These are phyloP conservation scores for Phialophora macrospora DNA, from an alignment of 2,329 filamentous ascomycete genomes.

Conservation along the genomic window DNA sequence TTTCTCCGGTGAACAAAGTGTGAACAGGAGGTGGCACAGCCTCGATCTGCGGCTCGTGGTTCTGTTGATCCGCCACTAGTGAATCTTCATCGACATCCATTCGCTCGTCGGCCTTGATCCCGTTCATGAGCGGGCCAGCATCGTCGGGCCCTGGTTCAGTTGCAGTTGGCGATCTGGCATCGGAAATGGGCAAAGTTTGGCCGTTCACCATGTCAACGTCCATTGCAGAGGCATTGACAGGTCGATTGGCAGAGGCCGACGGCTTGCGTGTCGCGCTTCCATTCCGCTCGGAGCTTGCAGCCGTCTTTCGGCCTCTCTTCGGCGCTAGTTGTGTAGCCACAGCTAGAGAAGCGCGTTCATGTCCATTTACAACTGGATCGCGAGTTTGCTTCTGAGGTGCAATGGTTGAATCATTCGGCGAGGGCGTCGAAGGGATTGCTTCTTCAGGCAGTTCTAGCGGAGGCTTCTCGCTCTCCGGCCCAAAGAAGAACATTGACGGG, in stretches of 20 bases:
- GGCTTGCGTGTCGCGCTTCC: conserved; percentile 41
- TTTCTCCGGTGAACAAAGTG: conserved; percentile 52
- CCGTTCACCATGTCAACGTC: conserved; percentile 38
- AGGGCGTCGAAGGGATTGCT: conserved; percentile 40
- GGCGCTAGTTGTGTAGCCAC: conserved; percentile 39
- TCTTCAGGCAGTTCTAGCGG: conserved; percentile 39
- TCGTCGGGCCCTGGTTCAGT: conserved; percentile 49
- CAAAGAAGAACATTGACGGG: conserved; percentile 54
- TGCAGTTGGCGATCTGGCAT: conserved; percentile 36
- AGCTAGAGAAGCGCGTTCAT: conserved; percentile 34
- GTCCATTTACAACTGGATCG: conserved; percentile 48
- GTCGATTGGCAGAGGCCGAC: conserved; percentile 40
- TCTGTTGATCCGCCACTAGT: conserved; percentile 46
- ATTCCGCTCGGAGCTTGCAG: conserved; percentile 42
- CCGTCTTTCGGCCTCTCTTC: conserved; percentile 43
- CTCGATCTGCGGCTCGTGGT: conserved; percentile 36
- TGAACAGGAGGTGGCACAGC: conserved; percentile 41
- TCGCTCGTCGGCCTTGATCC: conserved; percentile 38
- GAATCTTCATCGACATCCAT: conserved; percentile 48
- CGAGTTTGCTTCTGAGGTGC: conserved; percentile 42
- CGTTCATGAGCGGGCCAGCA: conserved; percentile 40
- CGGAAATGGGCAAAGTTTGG: conserved; percentile 27
- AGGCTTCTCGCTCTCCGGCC: conserved; percentile 47
- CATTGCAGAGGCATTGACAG: conserved; percentile 38
- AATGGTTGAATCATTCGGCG: conserved; percentile 40